Conservation (phyloP, 768 basidiomycete species). For the Lyophyllum atratum region DNA sequence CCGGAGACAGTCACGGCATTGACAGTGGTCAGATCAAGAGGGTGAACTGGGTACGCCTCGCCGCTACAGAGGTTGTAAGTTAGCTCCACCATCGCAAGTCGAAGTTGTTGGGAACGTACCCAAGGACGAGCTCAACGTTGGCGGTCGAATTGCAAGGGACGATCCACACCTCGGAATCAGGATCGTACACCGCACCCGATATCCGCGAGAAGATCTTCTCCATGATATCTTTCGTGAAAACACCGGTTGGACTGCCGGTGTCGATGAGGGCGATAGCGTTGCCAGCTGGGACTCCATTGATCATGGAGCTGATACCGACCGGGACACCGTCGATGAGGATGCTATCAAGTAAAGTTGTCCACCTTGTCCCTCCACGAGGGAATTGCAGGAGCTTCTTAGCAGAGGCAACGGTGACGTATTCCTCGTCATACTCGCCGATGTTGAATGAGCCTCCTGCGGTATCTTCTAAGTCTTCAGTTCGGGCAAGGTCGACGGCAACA, state of each 20-base stretch:
- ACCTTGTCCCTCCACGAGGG: conserved; percentile 35
- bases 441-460: conserved; percentile 41
- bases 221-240: conserved; percentile 33
- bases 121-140: conserved; percentile 39
- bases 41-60: too few species aligned
- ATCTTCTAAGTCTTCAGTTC: conserved; percentile 40
- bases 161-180: conserved; percentile 34
- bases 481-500: conserved; percentile 42
- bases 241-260: conserved; percentile 43
- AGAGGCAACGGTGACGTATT: conserved; percentile 28
- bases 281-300: conserved; percentile 28
- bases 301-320: conserved; percentile 27
- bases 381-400: conserved; percentile 33
- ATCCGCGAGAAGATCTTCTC: conserved; percentile 41
- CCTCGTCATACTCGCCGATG: conserved; percentile 43
- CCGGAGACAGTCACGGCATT: too few species aligned
- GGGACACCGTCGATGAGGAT: conserved; percentile 34
- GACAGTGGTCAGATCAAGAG: too few species aligned
- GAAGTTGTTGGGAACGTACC: too few species aligned
- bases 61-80: too few species aligned
- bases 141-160: conserved; percentile 37
- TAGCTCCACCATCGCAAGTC: too few species aligned
- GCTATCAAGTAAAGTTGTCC: conserved; percentile 43
- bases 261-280: conserved; percentile 39
- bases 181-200: conserved; percentile 33